These are phyloP conservation scores for Amauroascus niger DNA, from an alignment of 2,329 filamentous ascomycete species.

Conservation along the genomic window DNA sequence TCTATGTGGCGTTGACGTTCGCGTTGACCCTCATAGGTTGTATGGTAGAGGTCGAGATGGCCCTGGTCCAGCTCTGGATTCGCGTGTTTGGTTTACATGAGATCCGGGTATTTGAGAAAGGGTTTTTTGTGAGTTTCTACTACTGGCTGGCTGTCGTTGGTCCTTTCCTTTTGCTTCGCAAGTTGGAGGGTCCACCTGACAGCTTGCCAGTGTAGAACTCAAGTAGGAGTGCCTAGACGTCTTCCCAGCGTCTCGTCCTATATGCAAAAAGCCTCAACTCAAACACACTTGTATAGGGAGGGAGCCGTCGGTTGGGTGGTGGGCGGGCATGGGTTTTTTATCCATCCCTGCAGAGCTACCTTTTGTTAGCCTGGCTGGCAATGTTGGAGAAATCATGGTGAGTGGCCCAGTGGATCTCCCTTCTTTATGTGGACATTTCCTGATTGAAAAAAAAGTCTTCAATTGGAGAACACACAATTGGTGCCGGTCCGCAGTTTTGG, in stretches of 20 bases:
- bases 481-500: not conserved
- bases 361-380: not conserved
- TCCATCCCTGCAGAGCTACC: not conserved
- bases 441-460: not conserved
- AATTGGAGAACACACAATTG: not conserved
- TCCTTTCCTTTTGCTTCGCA: not conserved
- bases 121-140: not conserved
- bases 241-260: not conserved
- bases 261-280: not conserved
- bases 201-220: slow-evolving; percentile 12
- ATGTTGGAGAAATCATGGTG: not conserved
- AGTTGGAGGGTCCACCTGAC: not conserved
- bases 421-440: not conserved
- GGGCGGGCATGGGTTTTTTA: not conserved
- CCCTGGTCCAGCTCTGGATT: not conserved
- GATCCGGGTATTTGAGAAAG: not conserved
- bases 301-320: not conserved
- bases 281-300: not conserved
- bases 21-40: not conserved
- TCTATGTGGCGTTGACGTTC: not conserved
- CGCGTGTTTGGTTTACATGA: not conserved
- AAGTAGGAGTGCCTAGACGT: slow-evolving; percentile 1
- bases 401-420: not conserved
- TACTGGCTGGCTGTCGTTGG: not conserved
- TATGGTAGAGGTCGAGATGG: not conserved